These are phyloP conservation scores for Pontederia crassipes DNA, from an alignment of 176 grass and related monocot species.

Conservation along the genomic window DNA sequence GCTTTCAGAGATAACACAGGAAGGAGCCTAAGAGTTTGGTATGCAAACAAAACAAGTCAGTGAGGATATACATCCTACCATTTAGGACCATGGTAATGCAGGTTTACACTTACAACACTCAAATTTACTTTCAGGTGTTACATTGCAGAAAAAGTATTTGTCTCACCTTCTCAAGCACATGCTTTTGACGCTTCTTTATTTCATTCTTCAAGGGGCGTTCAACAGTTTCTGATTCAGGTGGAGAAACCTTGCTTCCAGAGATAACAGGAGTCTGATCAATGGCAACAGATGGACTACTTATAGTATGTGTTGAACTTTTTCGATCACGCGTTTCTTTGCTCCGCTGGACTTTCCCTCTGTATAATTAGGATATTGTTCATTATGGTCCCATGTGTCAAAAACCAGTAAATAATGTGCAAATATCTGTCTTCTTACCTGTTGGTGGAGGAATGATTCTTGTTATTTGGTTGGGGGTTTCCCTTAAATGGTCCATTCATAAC, in stretches of 20 bases:
- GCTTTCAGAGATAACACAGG: not conserved
- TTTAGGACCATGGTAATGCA: no score
- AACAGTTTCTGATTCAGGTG: not conserved
- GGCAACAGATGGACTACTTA: not conserved
- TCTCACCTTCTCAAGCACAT: constrained; percentile 3
- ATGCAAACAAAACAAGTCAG: no score
- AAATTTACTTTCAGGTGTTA: not conserved
- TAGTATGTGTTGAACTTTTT: not conserved
- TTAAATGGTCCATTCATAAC: constrained; percentile 46
- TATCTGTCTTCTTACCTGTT: constrained; percentile 56
- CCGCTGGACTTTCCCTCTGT: constrained; percentile 5
- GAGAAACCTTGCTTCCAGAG: constrained; percentile 2
- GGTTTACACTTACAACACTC: no score
- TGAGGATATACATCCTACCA: no score
- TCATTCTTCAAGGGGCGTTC: not conserved
- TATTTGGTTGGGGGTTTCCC: constrained; percentile 42
- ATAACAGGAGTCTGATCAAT: not conserved
- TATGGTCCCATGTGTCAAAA: not conserved
- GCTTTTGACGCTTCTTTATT: not conserved
- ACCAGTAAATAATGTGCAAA: not conserved
- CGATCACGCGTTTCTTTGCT: not conserved
- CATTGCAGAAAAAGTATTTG: not conserved
- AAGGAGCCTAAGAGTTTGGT: not conserved
- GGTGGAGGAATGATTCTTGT: constrained; percentile 49
- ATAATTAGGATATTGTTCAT: not conserved